Evolutionary conservation across 208 protist genomes (phyloP).

Genomic region (Trypanosoma vivax): DNA sequence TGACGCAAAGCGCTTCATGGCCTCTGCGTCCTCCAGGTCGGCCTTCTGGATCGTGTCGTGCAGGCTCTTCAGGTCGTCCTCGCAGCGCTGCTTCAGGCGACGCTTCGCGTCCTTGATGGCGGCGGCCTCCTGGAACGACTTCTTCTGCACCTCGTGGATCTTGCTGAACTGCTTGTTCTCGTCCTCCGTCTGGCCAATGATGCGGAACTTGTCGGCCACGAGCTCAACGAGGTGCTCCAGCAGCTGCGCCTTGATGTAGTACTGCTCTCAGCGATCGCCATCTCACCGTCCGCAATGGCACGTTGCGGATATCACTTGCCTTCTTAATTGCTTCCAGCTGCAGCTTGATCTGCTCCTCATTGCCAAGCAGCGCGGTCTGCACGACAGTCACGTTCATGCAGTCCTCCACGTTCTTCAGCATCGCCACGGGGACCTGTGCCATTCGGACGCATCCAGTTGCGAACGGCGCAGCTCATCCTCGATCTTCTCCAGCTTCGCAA

Average conservation of each 20-base stretch:
- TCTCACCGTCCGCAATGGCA: slow-evolving; percentile 38
- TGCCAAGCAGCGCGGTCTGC: slow-evolving; percentile 39
- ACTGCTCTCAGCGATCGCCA: slow-evolving; percentile 52
- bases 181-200: slow-evolving; percentile 51
- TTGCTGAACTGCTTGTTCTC: slow-evolving; percentile 39
- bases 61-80: slow-evolving; percentile 66
- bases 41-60: slow-evolving; percentile 77
- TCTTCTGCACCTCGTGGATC: slow-evolving; percentile 66
- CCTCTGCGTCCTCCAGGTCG: slow-evolving; percentile 72
- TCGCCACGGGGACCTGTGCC: slow-evolving; percentile 35
- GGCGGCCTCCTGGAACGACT: slow-evolving; percentile 63
- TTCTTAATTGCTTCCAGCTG: slow-evolving; percentile 40
- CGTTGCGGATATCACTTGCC: slow-evolving; percentile 41
- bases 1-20: slow-evolving; percentile 61
- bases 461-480: slow-evolving; percentile 50
- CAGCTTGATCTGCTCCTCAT: slow-evolving; percentile 49
- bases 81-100: slow-evolving; percentile 67
- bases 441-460: slow-evolving; percentile 48
- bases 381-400: slow-evolving; percentile 47
- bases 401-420: slow-evolving; percentile 42
- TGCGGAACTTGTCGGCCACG: slow-evolving; percentile 44
- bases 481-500: slow-evolving; percentile 44
- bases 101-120: slow-evolving; percentile 78
- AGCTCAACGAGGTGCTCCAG: slow-evolving; percentile 49
- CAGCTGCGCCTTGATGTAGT: slow-evolving; percentile 60